These are phyloP conservation scores for Claviceps monticola DNA, from an alignment of 2,329 filamentous ascomycete species.

Conservation along the genomic window DNA sequence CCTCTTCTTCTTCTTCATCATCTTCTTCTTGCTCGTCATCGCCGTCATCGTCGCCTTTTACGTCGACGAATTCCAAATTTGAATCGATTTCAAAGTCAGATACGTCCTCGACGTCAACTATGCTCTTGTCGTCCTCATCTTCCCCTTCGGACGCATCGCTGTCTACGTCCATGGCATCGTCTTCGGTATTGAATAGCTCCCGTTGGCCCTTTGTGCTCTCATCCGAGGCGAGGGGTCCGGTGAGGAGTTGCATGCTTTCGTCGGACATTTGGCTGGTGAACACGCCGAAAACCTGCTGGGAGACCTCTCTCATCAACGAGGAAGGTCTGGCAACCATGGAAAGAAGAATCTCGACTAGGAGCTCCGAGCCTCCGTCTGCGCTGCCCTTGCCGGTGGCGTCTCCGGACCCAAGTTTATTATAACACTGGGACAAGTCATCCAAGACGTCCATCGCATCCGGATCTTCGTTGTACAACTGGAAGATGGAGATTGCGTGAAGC, in stretches of 20 bases:
- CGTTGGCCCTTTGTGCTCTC: slow-evolving; percentile 76
- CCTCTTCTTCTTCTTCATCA: slow-evolving; percentile 16
- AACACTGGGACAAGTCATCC: slow-evolving; percentile 66
- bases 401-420: slow-evolving; percentile 46
- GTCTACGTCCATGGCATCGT: slow-evolving; percentile 42
- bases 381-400: slow-evolving; percentile 34
- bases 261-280: slow-evolving; percentile 65
- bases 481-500: slow-evolving; percentile 68
- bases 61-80: slow-evolving; percentile 36
- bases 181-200: slow-evolving; percentile 64
- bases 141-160: slow-evolving; percentile 28
- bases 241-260: slow-evolving; percentile 52
- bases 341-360: slow-evolving; percentile 78
- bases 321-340: slow-evolving; percentile 80
- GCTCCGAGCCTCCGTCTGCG: slow-evolving; percentile 47
- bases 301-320: slow-evolving; percentile 69
- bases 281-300: slow-evolving; percentile 73
- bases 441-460: slow-evolving; percentile 72
- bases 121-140: slow-evolving; percentile 18
- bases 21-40: not conserved
- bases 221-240: slow-evolving; percentile 58
- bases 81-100: slow-evolving; percentile 19
- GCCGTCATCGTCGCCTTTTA: slow-evolving; percentile 29
- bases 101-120: slow-evolving; percentile 4
- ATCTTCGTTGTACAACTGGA: slow-evolving; percentile 85